Base-by-base conservation (phyloP, 2,329 filamentous ascomycete genomes). In the Elsinoe fawcettii region DNA sequence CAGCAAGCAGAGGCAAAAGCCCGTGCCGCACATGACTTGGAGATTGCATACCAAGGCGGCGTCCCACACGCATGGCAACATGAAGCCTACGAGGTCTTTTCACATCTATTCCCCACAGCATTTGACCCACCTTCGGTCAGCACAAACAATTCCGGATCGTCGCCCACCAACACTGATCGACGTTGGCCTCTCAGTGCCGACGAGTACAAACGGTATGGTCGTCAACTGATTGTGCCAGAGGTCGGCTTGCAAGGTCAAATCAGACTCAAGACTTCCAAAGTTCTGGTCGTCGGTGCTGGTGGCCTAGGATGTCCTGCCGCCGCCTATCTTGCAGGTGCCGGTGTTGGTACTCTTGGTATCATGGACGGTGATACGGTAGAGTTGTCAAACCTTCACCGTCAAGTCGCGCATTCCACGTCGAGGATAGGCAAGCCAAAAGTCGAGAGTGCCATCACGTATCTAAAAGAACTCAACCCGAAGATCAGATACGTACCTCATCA, bases 281-380 rank as follows among this genome's bases (percentile, higher is more conserved):
- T 96, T 4, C 78, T 97, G 6, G 77, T 99, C 47, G 80, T 99
- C 22, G 93, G 93, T 9, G 85, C 88, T 1, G 93, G 93, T 5
- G 93, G 93, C 0, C 75, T 99, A 11, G 93, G 93, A 9, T 97
- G 90, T 68, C 93, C 93, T 9, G 90, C 93, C 11, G 88, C 91
- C 0, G 81, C 88, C n/a, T 99, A 99, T 68, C 81, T 99, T 1
- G 89, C 90, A 8, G 92, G 90, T 20, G 88, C 93, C 1, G 93
- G 93, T 0, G 80, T 96, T 1, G 90, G 91, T 7, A 87, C 79
- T 0, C 72, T 99, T 16, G 91, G 92, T 0, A 75, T 99, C 6
- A 82, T 93, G 22, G 93, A 99, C 68, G 90, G 87, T 2, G 93
- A 99, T 71, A 77, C 77, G 0, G 92, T 99, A 27, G 93, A 97